Evolutionary conservation across 495 filamentous ascomycete species (phyloP), one percentile per base, ranked within the genome.

Genomic region (Talaromyces borbonicus): DNA sequence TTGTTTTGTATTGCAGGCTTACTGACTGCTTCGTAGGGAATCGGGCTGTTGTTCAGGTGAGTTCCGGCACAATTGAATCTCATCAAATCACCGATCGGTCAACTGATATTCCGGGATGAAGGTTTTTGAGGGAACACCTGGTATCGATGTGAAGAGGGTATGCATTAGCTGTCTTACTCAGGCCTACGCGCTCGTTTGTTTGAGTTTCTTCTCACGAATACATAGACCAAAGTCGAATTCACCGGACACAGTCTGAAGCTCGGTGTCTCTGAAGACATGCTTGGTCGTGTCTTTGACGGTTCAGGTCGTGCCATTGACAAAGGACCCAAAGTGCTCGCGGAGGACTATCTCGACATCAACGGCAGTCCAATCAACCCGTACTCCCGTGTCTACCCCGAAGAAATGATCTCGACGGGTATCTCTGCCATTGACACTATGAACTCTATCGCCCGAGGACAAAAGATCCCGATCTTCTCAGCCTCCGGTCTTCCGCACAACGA

Each of bases 391-490:
- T 99, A 99, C 61, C 93, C 93, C 62, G 90, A 97, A 72, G 93
- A 99, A 68, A 99, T 99, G 89, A 97, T 99, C 56, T 89, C 90
- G 8, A 99, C 93, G 46, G 93, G 93, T 79, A 99, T 99, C 62
- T 95, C 89, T 47, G 90, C 93, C 58, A 99, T 99, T 58, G 93
- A 99, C 65, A 96, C 90, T 32, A 99, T 99, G 93, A 99, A 99
- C 79, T 97, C 93, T 49, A 90, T 99, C 64, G 92, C 93, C 52
- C 89, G 93, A 74, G 93, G 93, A 49, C 93, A 99, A 68, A 99
- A 99, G 75, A 99, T 99, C 52, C 93, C 93, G 46, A 99, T 99
- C 59, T 99, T 99, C 80, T 97, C 93, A 5, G 89, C 93, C 37
- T 82, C 93, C 43, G 93, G 93, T 88, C 75, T 99, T 44, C 93